Percentiles rank a stretch among this genome's conserved stretches.
phyloP scores from a whole-genome alignment of 495 filamentous ascomycete species.

The Tuber aestivum region DNA sequence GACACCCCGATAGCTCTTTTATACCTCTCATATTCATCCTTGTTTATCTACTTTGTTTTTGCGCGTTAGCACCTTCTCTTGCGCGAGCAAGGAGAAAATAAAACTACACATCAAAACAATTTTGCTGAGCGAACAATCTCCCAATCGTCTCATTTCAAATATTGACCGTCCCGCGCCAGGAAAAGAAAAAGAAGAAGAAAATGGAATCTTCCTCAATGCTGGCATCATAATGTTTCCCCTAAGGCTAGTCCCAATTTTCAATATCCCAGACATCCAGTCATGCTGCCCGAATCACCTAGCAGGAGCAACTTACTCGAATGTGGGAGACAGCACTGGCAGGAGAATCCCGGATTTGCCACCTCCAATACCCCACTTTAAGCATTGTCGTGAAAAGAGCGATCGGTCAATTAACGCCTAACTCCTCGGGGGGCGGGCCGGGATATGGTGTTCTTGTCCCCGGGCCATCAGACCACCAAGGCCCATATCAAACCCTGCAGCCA shows the following conservation, averaged over 20 bases:
- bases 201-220: not conserved
- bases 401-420: not conserved
- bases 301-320: not conserved
- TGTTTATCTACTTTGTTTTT: not conserved
- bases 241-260: not conserved
- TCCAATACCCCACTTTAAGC: not conserved
- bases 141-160: not conserved
- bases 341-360: not conserved
- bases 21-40: not conserved
- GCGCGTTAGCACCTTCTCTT: not conserved
- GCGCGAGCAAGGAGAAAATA: not conserved
- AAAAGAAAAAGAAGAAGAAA: not conserved
- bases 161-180: not conserved
- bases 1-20: not conserved
- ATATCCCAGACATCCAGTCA: not conserved
- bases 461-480: not conserved
- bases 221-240: not conserved
- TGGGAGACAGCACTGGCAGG: not conserved
- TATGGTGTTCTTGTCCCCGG: not conserved
- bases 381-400: not conserved
- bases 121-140: not conserved
- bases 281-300: not conserved
- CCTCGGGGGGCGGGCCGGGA: not conserved
- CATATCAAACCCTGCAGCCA: not conserved
- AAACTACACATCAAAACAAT: not conserved